Evolutionary conservation across 1,284 basidiomycete species (phyloP).

Genomic region (Mycena sp.): DNA sequence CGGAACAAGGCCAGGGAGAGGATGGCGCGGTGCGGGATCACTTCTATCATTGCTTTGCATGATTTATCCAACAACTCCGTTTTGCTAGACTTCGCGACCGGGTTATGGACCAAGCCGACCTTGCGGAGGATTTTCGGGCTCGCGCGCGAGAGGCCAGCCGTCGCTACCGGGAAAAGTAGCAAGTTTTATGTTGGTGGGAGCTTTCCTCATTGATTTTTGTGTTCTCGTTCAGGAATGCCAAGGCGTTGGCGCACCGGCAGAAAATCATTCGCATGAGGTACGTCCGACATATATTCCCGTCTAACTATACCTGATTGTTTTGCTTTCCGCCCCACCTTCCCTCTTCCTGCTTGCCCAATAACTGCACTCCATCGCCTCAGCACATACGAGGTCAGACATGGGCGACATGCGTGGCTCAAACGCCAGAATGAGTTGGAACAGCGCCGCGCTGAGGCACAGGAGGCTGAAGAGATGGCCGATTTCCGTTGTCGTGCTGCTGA

Average conservation of each 20-base stretch:
- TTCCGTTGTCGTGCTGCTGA: no score
- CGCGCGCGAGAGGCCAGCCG: neutral
- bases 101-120: neutral
- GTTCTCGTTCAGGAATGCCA: neutral
- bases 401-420: no score
- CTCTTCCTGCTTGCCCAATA: no score
- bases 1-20: neutral
- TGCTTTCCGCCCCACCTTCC: no score
- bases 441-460: no score
- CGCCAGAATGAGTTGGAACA: no score
- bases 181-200: neutral
- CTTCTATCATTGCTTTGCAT: neutral
- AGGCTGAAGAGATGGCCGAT: no score
- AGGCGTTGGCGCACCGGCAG: neutral
- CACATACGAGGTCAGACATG: no score
- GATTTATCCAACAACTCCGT: neutral
- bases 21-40: neutral
- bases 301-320: no score
- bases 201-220: neutral
- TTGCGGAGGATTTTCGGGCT: neutral
- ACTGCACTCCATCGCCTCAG: no score
- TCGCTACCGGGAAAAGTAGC: neutral
- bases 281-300: neutral
- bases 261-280: neutral
- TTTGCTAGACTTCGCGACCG: neutral